A percentile compares a stretch with the other conserved stretches of the same genome.
These are phyloP conservation scores for Micromonas commoda DNA, from an alignment of 139 green algal species.

Conservation along the genomic window DNA sequence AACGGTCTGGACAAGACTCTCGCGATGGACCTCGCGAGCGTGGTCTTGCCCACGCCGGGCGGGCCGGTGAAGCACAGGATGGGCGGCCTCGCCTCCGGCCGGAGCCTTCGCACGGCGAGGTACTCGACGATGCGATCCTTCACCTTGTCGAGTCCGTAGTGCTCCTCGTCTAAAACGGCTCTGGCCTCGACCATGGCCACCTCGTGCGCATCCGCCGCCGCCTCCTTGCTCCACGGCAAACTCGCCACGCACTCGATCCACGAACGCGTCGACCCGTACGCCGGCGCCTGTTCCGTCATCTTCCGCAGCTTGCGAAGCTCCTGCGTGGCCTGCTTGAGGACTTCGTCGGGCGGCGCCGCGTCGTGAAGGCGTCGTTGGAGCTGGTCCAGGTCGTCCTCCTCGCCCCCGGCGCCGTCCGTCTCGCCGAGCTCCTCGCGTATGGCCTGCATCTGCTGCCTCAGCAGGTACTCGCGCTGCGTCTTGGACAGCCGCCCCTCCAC, in stretches of 20 bases:
- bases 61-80: conserved; percentile 51
- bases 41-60: conserved; percentile 50
- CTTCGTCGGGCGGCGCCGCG: neutral
- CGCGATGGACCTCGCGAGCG: conserved; percentile 42
- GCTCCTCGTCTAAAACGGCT: conserved; percentile 84
- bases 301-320: conserved; percentile 11
- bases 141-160: conserved; percentile 49
- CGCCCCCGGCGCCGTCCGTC: neutral
- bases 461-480: neutral
- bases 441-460: neutral
- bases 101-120: conserved; percentile 58
- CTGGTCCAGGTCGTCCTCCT: neutral
- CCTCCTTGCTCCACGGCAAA: conserved; percentile 52
- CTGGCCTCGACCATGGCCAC: conserved; percentile 45
- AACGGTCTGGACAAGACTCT: conserved; percentile 37
- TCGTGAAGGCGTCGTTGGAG: neutral
- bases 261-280: conserved; percentile 28
- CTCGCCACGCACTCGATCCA: conserved; percentile 65
- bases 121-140: conserved; percentile 62
- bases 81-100: conserved; percentile 9
- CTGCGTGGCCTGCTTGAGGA: neutral
- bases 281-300: neutral
- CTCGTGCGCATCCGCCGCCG: neutral
- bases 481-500: neutral
- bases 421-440: neutral